Evolutionary conservation across 257 asterid genomes (phyloP).

Genomic region (Primulina huaijiensis): DNA sequence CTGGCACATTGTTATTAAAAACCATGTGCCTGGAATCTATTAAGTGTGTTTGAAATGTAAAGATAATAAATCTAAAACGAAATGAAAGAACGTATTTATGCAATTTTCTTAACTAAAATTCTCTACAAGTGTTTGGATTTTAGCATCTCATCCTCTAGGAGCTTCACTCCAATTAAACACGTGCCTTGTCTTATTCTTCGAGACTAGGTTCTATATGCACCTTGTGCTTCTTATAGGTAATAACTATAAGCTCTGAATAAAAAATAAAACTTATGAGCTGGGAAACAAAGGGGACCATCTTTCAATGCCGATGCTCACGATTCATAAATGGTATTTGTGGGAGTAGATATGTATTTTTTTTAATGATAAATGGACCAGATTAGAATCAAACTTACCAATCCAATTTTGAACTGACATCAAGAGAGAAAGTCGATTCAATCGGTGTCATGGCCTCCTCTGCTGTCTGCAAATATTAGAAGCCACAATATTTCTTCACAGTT

Average conservation of each 20-base stretch:
- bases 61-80: background rate
- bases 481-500: conserved; percentile 7
- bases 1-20: background rate
- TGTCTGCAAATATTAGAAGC: conserved; percentile 52
- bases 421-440: conserved; percentile 92
- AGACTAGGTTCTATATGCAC: background rate
- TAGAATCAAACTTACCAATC: conserved; percentile 69
- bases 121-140: background rate
- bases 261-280: background rate
- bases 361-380: conserved; percentile 1
- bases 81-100: background rate
- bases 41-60: background rate
- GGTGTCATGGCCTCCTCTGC: conserved; percentile 99
- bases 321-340: conserved; percentile 4
- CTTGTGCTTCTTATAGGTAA: background rate
- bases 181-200: background rate
- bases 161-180: background rate
- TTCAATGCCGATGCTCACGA: background rate
- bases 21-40: no score
- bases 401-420: conserved; percentile 83
- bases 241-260: background rate
- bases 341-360: background rate
- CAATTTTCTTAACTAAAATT: no score
- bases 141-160: background rate
- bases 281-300: background rate